Base-by-base conservation (phyloP, 1,284 basidiomycete genomes). In the Leccinum holopus region DNA sequence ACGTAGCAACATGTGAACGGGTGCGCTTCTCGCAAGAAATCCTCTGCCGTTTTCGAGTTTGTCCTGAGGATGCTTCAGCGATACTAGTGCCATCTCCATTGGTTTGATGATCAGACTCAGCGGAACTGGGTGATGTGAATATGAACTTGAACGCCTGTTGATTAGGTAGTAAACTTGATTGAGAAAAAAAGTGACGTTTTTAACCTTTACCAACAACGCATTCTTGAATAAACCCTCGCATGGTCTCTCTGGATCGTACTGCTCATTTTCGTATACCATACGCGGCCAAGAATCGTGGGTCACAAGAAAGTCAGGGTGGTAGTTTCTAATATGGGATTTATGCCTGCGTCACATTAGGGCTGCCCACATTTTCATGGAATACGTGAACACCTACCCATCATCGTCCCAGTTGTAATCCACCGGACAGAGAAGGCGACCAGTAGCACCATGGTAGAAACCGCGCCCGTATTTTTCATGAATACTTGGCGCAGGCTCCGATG, bases 1-100 rank as follows among this genome's bases (percentile, higher is more conserved):
- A 14, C 59, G 60, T 28, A 30, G 74, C 72, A n/a, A 74, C 66
- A 57, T 68, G 65, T 12, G 60, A 55, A 2, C 61, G 58, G 2
- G 62, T 65, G 12, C 21, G 49, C 18, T 11, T 12, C 49, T 51
- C 21, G 10, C 9, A 21, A 49, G 30, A 25, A 25, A 28, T 25
- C 16, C 51, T 28, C 21, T 7, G 18, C 5, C 11, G 21, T 25
- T 21, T 21, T 12, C 11, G 18, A 12, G 21, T 21, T 3, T 10
- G 12, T 12, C 16, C 28, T 28, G 28, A 8, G 8, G 9, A 11
- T 9, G 28, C 28, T 28, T 30, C 28, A 18, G n/a, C n/a, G 21
- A 21, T n/a, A n/a, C n/a, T 18, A 21, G 44, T 21, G 11, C 21
- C 21, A 10, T 53, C 28, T 12, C 6, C 28, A 7, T 14, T 14